A percentile compares a stretch with the other conserved stretches of the same genome.
phyloP scores from a whole-genome alignment of 1,139 yeast genomes.

The Saccharomyces pastorianus region DNA sequence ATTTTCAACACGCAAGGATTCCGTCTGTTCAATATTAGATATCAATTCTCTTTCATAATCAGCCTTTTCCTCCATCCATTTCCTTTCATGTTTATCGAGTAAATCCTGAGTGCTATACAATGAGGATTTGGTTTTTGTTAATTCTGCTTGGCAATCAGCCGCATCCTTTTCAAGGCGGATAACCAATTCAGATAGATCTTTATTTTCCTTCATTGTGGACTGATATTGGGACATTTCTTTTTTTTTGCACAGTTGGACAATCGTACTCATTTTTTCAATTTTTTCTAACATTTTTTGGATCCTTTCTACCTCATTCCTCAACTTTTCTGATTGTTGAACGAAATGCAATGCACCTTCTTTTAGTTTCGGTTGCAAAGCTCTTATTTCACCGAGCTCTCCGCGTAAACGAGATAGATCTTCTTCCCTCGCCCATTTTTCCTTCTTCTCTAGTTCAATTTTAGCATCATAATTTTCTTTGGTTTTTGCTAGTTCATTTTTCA shows the following conservation, averaged over 20 bases:
- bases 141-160: slow-evolving; percentile 34
- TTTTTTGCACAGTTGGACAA: background rate
- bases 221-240: background rate
- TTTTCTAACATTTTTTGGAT: background rate
- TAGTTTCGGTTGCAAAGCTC: slow-evolving; percentile 26
- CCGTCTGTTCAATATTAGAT: slow-evolving; percentile 39
- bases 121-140: slow-evolving; percentile 33
- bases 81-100: slow-evolving; percentile 34
- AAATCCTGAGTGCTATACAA: slow-evolving; percentile 31
- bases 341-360: slow-evolving; percentile 33
- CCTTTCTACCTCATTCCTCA: background rate
- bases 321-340: slow-evolving; percentile 30
- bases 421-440: slow-evolving; percentile 35
- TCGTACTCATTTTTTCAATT: background rate
- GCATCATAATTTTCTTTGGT: slow-evolving; percentile 36
- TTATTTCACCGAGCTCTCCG: background rate
- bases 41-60: slow-evolving; percentile 49
- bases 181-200: background rate
- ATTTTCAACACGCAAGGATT: slow-evolving; percentile 42
- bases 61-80: slow-evolving; percentile 39
- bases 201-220: background rate
- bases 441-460: slow-evolving; percentile 23
- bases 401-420: slow-evolving; percentile 31
- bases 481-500: slow-evolving; percentile 39
- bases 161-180: slow-evolving; percentile 33